Evolutionary conservation across 345 rosid genomes (phyloP).

Genomic region (Hypericum perforatum): DNA sequence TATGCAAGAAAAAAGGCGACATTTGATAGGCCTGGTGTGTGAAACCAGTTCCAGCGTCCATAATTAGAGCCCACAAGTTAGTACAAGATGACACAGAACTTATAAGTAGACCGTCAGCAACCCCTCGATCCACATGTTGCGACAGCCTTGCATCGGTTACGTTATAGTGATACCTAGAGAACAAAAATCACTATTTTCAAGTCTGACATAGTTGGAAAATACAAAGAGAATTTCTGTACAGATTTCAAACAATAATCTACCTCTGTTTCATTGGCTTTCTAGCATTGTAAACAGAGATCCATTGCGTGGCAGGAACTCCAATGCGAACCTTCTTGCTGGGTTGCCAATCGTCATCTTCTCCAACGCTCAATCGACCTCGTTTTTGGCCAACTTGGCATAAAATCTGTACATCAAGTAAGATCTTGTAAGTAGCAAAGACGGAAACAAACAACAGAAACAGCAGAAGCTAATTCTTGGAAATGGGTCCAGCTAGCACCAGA

Average conservation of each 20-base stretch:
- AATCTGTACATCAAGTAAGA: slow-evolving; percentile 31
- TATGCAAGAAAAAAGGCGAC: slow-evolving; percentile 26
- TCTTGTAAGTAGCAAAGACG: background rate
- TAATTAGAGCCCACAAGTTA: slow-evolving; percentile 27
- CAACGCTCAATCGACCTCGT: slow-evolving; percentile 24
- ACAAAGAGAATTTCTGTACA: background rate
- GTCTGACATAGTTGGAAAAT: background rate
- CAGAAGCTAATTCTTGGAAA: slow-evolving; percentile 1
- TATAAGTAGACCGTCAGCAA: slow-evolving; percentile 25
- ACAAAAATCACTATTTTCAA: background rate
- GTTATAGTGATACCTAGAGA: slow-evolving; percentile 24
- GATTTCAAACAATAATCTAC: slow-evolving; percentile 3
- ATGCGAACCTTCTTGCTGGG: slow-evolving; percentile 24
- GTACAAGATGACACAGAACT: slow-evolving; percentile 26
- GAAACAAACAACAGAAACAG: background rate
- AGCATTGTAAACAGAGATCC: slow-evolving; percentile 28
- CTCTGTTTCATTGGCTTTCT: slow-evolving; percentile 29
- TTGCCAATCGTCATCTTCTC: slow-evolving; percentile 27
- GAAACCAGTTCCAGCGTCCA: slow-evolving; percentile 29
- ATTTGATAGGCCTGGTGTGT: slow-evolving; percentile 21
- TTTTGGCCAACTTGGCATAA: slow-evolving; percentile 41
- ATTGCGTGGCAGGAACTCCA: slow-evolving; percentile 28
- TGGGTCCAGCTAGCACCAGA: too few species aligned
- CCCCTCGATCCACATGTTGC: slow-evolving; percentile 27
- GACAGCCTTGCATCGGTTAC: slow-evolving; percentile 28